A percentile compares a stretch with the other conserved stretches of the same genome.
These are phyloP conservation scores for Phaffia tasmanica DNA, from an alignment of 768 basidiomycete genomes.

Conservation along the genomic window DNA sequence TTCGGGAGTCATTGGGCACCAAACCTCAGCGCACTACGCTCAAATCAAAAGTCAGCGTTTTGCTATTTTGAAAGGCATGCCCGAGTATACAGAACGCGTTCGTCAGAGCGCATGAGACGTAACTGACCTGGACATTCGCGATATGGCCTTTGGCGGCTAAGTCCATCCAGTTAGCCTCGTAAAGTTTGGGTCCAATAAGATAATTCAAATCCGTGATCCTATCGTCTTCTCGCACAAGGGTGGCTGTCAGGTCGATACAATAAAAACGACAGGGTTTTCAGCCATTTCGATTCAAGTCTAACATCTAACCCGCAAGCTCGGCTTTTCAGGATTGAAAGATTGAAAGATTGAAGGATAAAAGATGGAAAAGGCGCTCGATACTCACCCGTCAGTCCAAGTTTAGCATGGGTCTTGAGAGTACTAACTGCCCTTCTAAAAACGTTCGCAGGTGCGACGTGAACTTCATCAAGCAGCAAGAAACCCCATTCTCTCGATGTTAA, in stretches of 20 bases:
- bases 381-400: slow-evolving; percentile 87
- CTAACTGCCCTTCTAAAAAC: slow-evolving; percentile 98
- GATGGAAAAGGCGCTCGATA: slow-evolving; percentile 14
- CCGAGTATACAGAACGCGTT: not conserved
- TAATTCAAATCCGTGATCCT: slow-evolving; percentile 98
- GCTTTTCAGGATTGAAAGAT: not conserved
- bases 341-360: not conserved
- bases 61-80: too few species aligned
- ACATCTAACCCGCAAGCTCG: not conserved
- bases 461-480: slow-evolving; percentile 92
- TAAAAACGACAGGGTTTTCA: too few species aligned
- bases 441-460: slow-evolving; percentile 95
- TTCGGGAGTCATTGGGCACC: slow-evolving; percentile 99
- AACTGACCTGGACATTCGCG: slow-evolving; percentile 90
- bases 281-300: too few species aligned
- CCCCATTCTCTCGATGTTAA: slow-evolving; percentile 98
- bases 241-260: slow-evolving; percentile 49
- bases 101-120: not conserved
- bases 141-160: slow-evolving; percentile 98
- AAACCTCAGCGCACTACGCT: slow-evolving; percentile 88
- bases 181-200: slow-evolving; percentile 97
- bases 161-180: slow-evolving; percentile 99
- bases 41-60: not conserved
- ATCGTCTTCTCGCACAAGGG: slow-evolving; percentile 96
- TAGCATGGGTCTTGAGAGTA: slow-evolving; percentile 97